Conservation (phyloP, 225 moss, liverwort and hornwort species). For the Pseudoscleropodium purum region DNA sequence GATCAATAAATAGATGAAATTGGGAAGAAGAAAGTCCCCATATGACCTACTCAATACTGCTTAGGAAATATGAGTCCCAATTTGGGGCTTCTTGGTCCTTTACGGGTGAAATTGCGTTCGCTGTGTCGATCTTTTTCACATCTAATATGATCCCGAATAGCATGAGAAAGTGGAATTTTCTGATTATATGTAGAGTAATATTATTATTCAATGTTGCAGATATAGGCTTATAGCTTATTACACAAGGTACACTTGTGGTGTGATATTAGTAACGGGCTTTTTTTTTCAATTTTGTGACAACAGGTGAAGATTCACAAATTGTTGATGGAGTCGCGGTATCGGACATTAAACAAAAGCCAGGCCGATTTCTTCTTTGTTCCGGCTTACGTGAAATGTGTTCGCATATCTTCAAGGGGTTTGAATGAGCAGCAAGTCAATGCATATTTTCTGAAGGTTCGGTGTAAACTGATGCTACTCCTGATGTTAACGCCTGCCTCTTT, state of each 20-base stretch:
- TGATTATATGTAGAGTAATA: neutral
- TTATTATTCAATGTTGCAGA: neutral
- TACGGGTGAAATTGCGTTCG: neutral
- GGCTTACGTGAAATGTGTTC: conserved; percentile 62
- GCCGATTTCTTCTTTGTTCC: conserved; percentile 75
- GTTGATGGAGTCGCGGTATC: conserved; percentile 44
- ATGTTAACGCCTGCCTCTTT: neutral
- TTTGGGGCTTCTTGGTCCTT: neutral
- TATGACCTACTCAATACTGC: neutral
- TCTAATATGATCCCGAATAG: neutral
- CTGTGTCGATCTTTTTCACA: neutral
- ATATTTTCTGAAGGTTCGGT: conserved; percentile 25
- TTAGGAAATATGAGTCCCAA: neutral
- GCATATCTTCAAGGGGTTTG: conserved; percentile 40
- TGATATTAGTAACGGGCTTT: neutral
- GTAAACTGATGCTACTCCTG: neutral
- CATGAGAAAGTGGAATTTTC: neutral
- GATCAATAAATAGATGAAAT: neutral
- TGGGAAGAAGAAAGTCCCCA: neutral
- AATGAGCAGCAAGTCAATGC: conserved; percentile 37
- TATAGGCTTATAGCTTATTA: neutral
- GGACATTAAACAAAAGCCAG: conserved; percentile 40
- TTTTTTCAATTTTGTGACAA: neutral
- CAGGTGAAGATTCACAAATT: conserved; percentile 60
- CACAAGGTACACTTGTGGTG: neutral